Evolutionary conservation across 192 early-diverging fungal species (phyloP).

Genomic region (Dispira parvispora): DNA sequence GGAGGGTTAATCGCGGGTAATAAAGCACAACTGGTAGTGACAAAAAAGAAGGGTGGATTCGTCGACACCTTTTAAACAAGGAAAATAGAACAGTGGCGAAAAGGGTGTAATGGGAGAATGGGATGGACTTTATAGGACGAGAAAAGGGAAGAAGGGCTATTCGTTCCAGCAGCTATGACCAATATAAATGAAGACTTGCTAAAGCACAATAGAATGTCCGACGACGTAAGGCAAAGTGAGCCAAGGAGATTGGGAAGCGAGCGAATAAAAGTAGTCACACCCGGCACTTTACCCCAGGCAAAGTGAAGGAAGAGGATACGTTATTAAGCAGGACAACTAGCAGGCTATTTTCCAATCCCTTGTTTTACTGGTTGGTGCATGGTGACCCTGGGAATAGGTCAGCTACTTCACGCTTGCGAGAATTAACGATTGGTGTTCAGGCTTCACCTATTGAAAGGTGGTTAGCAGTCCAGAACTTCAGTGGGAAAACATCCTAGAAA

Average conservation of each 20-base stretch:
- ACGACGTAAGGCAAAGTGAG: background rate
- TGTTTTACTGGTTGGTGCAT: too few relatives aligned
- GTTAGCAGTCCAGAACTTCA: too few relatives aligned
- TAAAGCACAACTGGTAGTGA: too few relatives aligned
- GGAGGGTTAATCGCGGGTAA: too few relatives aligned
- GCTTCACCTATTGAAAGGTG: too few relatives aligned
- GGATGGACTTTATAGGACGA: background rate
- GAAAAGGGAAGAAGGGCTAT: background rate
- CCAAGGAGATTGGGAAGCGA: background rate
- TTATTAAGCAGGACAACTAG: background rate
- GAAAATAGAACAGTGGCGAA: background rate
- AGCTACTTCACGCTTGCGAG: too few relatives aligned
- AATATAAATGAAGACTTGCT: background rate
- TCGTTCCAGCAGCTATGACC: background rate
- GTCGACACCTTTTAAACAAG: too few relatives aligned
- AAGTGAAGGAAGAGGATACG: background rate
- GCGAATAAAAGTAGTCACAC: background rate
- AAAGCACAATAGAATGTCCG: background rate
- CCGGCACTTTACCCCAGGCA: background rate
- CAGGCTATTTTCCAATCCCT: too few relatives aligned
- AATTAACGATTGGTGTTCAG: too few relatives aligned
- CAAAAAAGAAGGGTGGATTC: too few relatives aligned
- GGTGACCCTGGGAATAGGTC: too few relatives aligned
- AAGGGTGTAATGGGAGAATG: background rate
- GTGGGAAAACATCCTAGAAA: too few relatives aligned